These are phyloP conservation scores for Sphaerostilbella broomeana DNA, from an alignment of 2,329 filamentous ascomycete genomes.

Conservation along the genomic window DNA sequence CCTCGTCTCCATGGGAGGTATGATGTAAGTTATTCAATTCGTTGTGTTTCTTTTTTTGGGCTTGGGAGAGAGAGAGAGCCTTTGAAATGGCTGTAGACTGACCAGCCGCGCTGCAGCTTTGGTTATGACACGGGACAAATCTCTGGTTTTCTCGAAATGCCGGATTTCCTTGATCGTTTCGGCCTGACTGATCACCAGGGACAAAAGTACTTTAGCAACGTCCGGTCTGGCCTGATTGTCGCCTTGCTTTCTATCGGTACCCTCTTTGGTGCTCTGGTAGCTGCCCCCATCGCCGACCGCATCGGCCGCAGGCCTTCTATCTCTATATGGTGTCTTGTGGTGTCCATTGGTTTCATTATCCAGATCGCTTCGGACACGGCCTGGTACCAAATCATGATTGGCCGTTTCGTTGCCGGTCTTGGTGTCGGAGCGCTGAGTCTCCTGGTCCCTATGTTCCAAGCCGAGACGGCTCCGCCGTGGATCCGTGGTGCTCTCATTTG, in stretches of 20 bases:
- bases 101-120: slow-evolving; percentile 22
- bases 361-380: slow-evolving; percentile 48
- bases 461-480: slow-evolving; percentile 61
- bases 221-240: slow-evolving; percentile 53
- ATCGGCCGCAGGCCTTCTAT: slow-evolving; percentile 60
- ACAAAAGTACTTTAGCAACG: slow-evolving; percentile 41
- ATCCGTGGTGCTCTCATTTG: slow-evolving; percentile 60
- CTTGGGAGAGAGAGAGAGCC: not conserved
- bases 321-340: slow-evolving; percentile 52
- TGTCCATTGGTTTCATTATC: slow-evolving; percentile 60
- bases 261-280: slow-evolving; percentile 51
- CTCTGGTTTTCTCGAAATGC: slow-evolving; percentile 52
- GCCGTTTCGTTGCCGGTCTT: slow-evolving; percentile 58
- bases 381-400: slow-evolving; percentile 62
- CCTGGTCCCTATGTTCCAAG: slow-evolving; percentile 65
- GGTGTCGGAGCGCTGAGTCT: slow-evolving; percentile 61
- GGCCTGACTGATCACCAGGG: slow-evolving; percentile 35
- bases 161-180: slow-evolving; percentile 48
- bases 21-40: slow-evolving; percentile 30
- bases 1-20: slow-evolving; percentile 39
- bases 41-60: not conserved
- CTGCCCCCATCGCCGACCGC: slow-evolving; percentile 58
- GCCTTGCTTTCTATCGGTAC: slow-evolving; percentile 53
- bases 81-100: slow-evolving; percentile 2
- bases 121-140: slow-evolving; percentile 49